Evolutionary conservation across 495 filamentous ascomycete genomes (phyloP).

Genomic region (Penicillium chermesinum): DNA sequence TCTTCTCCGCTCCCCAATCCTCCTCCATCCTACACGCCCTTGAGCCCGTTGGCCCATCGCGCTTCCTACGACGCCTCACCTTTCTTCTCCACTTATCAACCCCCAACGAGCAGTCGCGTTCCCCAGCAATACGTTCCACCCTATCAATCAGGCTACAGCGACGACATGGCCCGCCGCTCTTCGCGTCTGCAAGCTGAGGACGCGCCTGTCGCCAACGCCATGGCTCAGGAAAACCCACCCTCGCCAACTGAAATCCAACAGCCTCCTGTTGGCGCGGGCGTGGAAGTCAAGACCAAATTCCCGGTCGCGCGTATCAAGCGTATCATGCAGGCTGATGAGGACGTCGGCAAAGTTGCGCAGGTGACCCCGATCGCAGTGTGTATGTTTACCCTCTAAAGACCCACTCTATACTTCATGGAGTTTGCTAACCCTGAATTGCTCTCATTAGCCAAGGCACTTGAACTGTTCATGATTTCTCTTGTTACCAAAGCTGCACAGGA

Average conservation of each 20-base stretch:
- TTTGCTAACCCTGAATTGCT: conserved; percentile 13
- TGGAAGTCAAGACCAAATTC: conserved; percentile 91
- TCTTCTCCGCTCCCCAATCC: conserved; percentile 19
- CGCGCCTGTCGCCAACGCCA: conserved; percentile 27
- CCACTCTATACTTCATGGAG: background rate
- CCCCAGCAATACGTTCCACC: conserved; percentile 37
- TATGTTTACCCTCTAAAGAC: conserved; percentile 35
- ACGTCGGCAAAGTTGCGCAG: conserved; percentile 97
- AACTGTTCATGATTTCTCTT: conserved; percentile 94
- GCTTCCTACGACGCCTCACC: conserved; percentile 42
- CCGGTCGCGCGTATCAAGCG: conserved; percentile 97
- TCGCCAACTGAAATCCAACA: conserved; percentile 23
- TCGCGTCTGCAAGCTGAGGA: conserved; percentile 37
- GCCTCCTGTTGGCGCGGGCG: conserved; percentile 31
- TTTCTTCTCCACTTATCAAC: conserved; percentile 35
- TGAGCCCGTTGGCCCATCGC: conserved; percentile 33
- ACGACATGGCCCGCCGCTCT: conserved; percentile 46
- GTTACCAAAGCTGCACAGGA: conserved; percentile 81
- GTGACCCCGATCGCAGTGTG: conserved; percentile 92
- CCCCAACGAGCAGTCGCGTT: conserved; percentile 21
- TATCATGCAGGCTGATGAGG: conserved; percentile 99
- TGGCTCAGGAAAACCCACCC: conserved; percentile 17
- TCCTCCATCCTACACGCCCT: conserved; percentile 33
- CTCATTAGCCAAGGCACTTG: conserved; percentile 70
- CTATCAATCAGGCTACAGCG: conserved; percentile 17